Conservation (phyloP, 257 asterid genomes). For the Mentha longifolia region DNA sequence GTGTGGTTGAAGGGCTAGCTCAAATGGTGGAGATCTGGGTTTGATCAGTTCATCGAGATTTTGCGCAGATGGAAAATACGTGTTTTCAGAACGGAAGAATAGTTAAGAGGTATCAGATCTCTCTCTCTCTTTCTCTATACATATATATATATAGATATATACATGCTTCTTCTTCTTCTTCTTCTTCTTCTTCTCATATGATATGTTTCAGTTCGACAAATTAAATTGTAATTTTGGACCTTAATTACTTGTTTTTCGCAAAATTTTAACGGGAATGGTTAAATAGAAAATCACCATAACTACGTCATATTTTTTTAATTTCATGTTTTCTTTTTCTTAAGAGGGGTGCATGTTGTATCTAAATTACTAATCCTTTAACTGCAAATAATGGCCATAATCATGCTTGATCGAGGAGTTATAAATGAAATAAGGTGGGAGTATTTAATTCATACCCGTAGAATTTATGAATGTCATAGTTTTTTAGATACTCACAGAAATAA, state of each 20-base stretch:
- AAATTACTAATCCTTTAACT: too few relatives aligned
- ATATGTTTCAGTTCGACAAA: too few relatives aligned
- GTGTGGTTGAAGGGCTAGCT: too few relatives aligned
- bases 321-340: too few relatives aligned
- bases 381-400: background rate
- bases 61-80: constrained; percentile 37
- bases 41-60: background rate
- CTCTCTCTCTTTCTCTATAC: background rate
- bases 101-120: constrained; percentile 41
- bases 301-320: too few relatives aligned
- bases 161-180: background rate
- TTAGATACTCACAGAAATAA: background rate
- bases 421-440: background rate
- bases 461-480: background rate
- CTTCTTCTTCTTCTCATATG: background rate
- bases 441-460: background rate
- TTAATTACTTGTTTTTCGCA: too few relatives aligned
- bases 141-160: background rate
- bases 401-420: background rate
- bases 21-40: constrained; percentile 4
- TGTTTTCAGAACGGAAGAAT: constrained; percentile 30
- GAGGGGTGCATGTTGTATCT: background rate
- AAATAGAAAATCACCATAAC: too few relatives aligned
- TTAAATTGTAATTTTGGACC: background rate
- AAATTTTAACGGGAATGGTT: too few relatives aligned